Percentiles rank a stretch among this genome's conserved stretches.
Evolutionary conservation across 1,139 yeast species (phyloP).

Genomic region (Lodderomyces metapsilosis): DNA sequence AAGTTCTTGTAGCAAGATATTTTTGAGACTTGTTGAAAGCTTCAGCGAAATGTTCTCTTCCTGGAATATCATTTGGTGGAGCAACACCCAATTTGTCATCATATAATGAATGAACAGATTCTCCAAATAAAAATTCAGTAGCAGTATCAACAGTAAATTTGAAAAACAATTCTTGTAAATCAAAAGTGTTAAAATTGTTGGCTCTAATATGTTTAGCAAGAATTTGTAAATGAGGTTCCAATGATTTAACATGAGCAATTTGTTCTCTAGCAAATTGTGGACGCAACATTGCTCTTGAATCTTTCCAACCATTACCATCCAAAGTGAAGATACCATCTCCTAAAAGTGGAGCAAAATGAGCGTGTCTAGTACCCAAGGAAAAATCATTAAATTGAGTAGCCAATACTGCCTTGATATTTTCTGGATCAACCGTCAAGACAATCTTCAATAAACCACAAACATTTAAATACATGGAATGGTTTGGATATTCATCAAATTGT

Average conservation of each 20-base stretch:
- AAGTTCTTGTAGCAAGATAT: slow-evolving; percentile 26
- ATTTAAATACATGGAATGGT: slow-evolving; percentile 31
- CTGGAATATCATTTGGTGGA: slow-evolving; percentile 17
- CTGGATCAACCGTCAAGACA: slow-evolving; percentile 29
- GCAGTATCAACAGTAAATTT: slow-evolving; percentile 57
- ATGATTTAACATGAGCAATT: slow-evolving; percentile 43
- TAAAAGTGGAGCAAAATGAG: slow-evolving; percentile 41
- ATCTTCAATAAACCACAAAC: slow-evolving; percentile 27
- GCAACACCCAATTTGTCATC: slow-evolving; percentile 28
- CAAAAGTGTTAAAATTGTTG: slow-evolving; percentile 24
- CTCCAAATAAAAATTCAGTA: slow-evolving; percentile 60
- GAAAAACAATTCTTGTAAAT: slow-evolving; percentile 39
- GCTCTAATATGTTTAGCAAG: slow-evolving; percentile 31
- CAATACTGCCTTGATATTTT: slow-evolving; percentile 36
- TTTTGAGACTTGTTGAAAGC: slow-evolving; percentile 34
- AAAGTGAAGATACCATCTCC: slow-evolving; percentile 62
- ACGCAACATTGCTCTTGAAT: slow-evolving; percentile 53
- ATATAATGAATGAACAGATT: slow-evolving; percentile 41
- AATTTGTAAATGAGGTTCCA: slow-evolving; percentile 46
- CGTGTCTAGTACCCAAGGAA: slow-evolving; percentile 49
- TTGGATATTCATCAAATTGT: slow-evolving; percentile 15
- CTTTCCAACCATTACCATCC: slow-evolving; percentile 60
- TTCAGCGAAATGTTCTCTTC: slow-evolving; percentile 20
- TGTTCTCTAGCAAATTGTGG: slow-evolving; percentile 56
- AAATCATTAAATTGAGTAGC: slow-evolving; percentile 51